Percentiles rank a stretch among this genome's conserved stretches.
These are phyloP conservation scores for Erysimum pusillum DNA, from an alignment of 441 rosid species.

Conservation along the genomic window DNA sequence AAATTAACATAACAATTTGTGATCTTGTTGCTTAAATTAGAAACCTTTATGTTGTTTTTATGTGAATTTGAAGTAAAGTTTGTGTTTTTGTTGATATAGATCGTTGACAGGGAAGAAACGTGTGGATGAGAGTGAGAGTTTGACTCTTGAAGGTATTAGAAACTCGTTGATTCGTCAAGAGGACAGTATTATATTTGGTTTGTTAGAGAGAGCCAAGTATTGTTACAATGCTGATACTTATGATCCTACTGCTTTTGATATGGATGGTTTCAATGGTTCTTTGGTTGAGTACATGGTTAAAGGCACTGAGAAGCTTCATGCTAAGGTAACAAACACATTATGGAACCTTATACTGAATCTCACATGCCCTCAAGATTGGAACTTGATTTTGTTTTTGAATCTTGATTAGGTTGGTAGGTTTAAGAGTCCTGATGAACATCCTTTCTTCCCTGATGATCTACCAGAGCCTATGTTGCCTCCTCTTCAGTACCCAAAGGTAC, in stretches of 20 bases:
- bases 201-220: slow-evolving; percentile 86
- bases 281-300: slow-evolving; percentile 82
- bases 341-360: no score
- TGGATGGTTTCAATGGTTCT: slow-evolving; percentile 87
- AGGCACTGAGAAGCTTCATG: slow-evolving; percentile 92
- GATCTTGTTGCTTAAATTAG: not conserved
- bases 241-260: slow-evolving; percentile 70
- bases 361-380: slow-evolving; percentile 1
- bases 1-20: not conserved
- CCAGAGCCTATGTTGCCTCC: slow-evolving; percentile 87
- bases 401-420: slow-evolving; percentile 79
- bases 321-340: slow-evolving; percentile 57
- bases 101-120: slow-evolving; percentile 57
- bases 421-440: slow-evolving; percentile 94
- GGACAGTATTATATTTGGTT: slow-evolving; percentile 88
- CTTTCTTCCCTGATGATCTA: slow-evolving; percentile 95
- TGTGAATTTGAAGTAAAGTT: not conserved
- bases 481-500: slow-evolving; percentile 79
- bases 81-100: slow-evolving; percentile 47
- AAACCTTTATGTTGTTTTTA: slow-evolving; percentile 14
- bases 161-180: slow-evolving; percentile 83
- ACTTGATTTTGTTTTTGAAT: slow-evolving; percentile 22
- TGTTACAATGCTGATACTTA: slow-evolving; percentile 84
- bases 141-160: slow-evolving; percentile 81
- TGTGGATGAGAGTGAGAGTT: slow-evolving; percentile 80